phyloP scores from a whole-genome alignment of 108 stramenopile genomes.

The Craspedostauros australis region DNA sequence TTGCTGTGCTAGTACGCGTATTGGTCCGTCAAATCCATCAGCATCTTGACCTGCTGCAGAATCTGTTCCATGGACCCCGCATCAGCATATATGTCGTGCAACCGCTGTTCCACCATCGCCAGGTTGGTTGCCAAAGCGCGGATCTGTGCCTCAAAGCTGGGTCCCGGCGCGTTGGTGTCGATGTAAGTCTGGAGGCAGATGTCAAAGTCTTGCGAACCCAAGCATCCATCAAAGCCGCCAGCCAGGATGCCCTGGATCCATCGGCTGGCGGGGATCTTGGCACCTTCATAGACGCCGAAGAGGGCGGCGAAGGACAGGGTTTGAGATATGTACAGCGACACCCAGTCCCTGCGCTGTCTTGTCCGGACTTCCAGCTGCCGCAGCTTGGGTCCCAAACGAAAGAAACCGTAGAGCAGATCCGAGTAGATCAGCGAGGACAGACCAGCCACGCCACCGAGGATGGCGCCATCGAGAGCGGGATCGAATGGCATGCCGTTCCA shows the following conservation, averaged over 20 bases:
- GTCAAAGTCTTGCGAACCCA: constrained; percentile 51
- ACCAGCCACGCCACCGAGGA: constrained; percentile 58
- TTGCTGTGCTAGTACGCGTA: background rate
- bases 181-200: constrained; percentile 60
- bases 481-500: constrained; percentile 23
- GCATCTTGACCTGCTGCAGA: background rate
- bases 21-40: background rate
- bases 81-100: constrained; percentile 17
- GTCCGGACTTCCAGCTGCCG: constrained; percentile 45
- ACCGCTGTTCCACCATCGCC: constrained; percentile 9
- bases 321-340: constrained; percentile 43
- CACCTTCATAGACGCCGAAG: constrained; percentile 73
- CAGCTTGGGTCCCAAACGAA: constrained; percentile 42
- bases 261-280: constrained; percentile 37
- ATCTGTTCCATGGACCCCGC: constrained; percentile 5
- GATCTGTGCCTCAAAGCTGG: constrained; percentile 42
- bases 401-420: constrained; percentile 45
- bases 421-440: constrained; percentile 67
- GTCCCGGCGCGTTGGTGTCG: constrained; percentile 44
- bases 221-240: constrained; percentile 58
- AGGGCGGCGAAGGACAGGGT: constrained; percentile 46
- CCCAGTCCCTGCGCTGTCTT: constrained; percentile 45
- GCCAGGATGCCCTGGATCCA: constrained; percentile 45
- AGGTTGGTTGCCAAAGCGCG: constrained; percentile 38
- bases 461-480: constrained; percentile 46